Base-by-base conservation (phyloP, 768 basidiomycete genomes). In the Mycena floridula region DNA sequence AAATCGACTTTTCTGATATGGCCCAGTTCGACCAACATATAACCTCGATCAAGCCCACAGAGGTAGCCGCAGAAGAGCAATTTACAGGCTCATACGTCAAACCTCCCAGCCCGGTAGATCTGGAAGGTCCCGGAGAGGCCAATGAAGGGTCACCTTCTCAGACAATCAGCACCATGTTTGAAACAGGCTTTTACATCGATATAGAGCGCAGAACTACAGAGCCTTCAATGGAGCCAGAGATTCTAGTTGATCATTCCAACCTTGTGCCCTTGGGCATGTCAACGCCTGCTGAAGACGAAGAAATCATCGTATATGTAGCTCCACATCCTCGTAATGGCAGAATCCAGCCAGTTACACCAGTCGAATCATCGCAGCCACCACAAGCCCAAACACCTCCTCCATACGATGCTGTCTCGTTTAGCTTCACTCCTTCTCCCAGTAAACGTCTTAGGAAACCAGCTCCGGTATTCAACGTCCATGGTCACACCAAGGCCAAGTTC, bases 291-390 rank as follows among this genome's bases (percentile, higher is more conserved):
- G 69, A 68, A 23, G 79, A 80, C 24, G 82, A 85, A 16, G 87
- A 89, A 45, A 56, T 76, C 4, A 88, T 89, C 44, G 85, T 89
- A 8, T 89, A 89, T 54, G 81, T 79, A 21, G 85, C 85, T 0
- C 86, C 87, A 0, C 76, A 85, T 54, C 86, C 85, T 4, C 76
- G 82, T 1, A 53, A 57, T 2, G 38, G 54, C 23, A 15, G 7
- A 18, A 3, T 35, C 7, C 32, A 35, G 32, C 32, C 28, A 30
- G n/a, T 30, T 30, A 9, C 32, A 35, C 15, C 32, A 15, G 7
- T 35, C 32, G 7, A 13, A 15, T 35, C 32, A n/a, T n/a, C 7
- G 44, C 36, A 4, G 48, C 46, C 15, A 37, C 54, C 2, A 24
- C 54, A 41, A 27, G 54, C 35, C 40, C 48, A 43, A 30, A 13